A percentile compares a stretch with the other conserved stretches of the same genome.
These are phyloP conservation scores for Neofusicoccum sp. DNA, from an alignment of 2,329 filamentous ascomycete species.

Conservation along the genomic window DNA sequence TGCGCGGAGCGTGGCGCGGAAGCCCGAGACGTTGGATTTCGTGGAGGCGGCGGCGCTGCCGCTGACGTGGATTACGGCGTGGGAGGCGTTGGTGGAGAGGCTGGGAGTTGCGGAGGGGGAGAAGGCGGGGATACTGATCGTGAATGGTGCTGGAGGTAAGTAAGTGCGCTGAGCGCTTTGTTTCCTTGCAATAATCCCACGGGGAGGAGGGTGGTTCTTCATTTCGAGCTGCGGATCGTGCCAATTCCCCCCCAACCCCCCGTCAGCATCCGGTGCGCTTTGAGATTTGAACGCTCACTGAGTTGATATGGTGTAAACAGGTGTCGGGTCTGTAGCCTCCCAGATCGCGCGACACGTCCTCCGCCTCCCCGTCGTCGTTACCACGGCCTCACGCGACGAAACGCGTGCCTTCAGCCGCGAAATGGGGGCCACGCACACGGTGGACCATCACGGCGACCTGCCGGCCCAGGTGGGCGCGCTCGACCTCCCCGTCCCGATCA, in stretches of 20 bases:
- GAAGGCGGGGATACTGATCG: conserved; percentile 37
- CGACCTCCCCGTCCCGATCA: conserved; percentile 37
- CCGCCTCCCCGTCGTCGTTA: conserved; percentile 43
- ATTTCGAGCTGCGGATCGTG: no score
- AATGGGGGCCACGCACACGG: conserved; percentile 45
- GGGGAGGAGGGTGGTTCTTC: no score
- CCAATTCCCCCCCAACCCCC: no score
- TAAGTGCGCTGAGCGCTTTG: neutral
- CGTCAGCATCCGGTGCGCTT: no score
- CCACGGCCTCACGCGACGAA: conserved; percentile 44
- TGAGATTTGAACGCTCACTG: neutral
- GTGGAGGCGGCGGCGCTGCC: conserved; percentile 45
- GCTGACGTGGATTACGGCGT: conserved; percentile 46
- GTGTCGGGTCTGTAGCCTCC: conserved; percentile 43
- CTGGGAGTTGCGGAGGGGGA: conserved; percentile 41
- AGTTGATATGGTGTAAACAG: neutral
- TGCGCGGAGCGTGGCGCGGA: conserved; percentile 38
- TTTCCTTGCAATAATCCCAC: no score
- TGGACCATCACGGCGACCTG: conserved; percentile 45
- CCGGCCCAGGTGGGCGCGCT: conserved; percentile 38
- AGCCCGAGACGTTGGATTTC: conserved; percentile 35
- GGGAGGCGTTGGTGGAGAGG: conserved; percentile 44
- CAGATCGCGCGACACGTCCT: conserved; percentile 45
- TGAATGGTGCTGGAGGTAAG: conserved; percentile 46
- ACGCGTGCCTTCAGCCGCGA: conserved; percentile 39